Conservation (phyloP, 306 rosid genomes). For the Sophora flavescens region DNA sequence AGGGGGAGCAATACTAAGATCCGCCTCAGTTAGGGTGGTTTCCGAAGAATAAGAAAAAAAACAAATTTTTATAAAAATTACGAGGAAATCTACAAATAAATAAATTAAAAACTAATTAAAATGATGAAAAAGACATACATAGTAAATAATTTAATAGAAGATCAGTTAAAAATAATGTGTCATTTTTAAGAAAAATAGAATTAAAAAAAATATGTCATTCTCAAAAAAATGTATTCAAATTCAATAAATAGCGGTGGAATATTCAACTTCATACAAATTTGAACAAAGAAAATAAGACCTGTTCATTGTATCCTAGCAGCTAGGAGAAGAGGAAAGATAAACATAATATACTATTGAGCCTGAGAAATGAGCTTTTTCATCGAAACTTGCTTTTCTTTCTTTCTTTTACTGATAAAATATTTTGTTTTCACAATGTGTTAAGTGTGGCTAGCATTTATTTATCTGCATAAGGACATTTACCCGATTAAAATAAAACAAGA, state of each 20-base stretch:
- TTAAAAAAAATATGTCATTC: too few species aligned
- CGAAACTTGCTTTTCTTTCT: constrained; percentile 7
- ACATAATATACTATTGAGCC: neutral
- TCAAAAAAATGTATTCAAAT: neutral
- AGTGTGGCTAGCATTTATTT: constrained; percentile 4
- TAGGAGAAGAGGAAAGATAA: neutral
- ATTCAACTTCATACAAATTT: constrained; percentile 35
- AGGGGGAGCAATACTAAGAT: too few species aligned
- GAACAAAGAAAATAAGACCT: constrained; percentile 42
- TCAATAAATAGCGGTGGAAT: neutral
- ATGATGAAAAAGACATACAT: too few species aligned
- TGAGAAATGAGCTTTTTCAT: neutral
- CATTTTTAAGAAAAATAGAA: too few species aligned
- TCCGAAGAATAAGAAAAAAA: too few species aligned
- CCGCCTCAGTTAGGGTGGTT: too few species aligned
- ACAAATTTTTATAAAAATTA: too few species aligned
- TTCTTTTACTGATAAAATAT: constrained; percentile 1
- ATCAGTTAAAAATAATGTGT: too few species aligned
- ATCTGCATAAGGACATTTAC: neutral
- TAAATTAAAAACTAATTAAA: too few species aligned
- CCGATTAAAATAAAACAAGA: constrained; percentile 10
- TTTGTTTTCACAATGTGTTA: constrained; percentile 37
- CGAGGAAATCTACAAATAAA: too few species aligned
- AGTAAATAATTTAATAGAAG: too few species aligned
- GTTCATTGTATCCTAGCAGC: constrained; percentile 28